Evolutionary conservation across 805 yeast species (phyloP), one percentile per base, ranked within the genome.

Genomic region (Candida xyloterini): DNA sequence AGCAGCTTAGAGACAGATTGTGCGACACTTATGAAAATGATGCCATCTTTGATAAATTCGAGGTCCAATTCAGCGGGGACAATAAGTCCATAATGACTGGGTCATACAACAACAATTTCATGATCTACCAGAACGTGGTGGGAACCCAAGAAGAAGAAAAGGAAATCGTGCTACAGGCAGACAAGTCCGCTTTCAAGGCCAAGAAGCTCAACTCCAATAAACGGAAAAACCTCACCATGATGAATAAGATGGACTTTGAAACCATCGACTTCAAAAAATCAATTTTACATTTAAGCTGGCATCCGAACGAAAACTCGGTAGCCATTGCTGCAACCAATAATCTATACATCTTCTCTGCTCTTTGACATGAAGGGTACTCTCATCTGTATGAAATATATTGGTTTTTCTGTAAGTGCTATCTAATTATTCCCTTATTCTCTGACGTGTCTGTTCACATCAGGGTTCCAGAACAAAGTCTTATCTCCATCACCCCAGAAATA

Each of bases 401-500:
- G 29, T 32, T 41, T 18, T 32, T 37, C 23, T 41, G 34, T 33
- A 33, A 16, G 35, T 40, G 36, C 27, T 35, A 14, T 35, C 24
- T 32, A 22, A 22, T 15, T 20, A 10, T 38, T 53, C 66, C 15
- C 20, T 28, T 47, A 43, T 7, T 50, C 40, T 35, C 39, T 72
- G 59, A 84, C 68, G 74, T 86, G 86, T 78, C 95, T 87, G 85
- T 91, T 91, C 62, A 85, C 77, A 58, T 79, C 84, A 38, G 86
- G 75, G 75, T 88, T 88, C 99, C 99, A 93, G 84, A 93, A 93
- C 63, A 84, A 71, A 48, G 98, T 88, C 78, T 86, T 81, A 76
- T 90, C 96, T 65, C 99, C 98, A 63, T 93, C 91, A 63, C 99
- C 99, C 98, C 98, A 93, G 83, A 89, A 91, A 78, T 78, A 91